Evolutionary conservation across 805 yeast genomes (phyloP).

Genomic region (Metschnikowia similis): DNA sequence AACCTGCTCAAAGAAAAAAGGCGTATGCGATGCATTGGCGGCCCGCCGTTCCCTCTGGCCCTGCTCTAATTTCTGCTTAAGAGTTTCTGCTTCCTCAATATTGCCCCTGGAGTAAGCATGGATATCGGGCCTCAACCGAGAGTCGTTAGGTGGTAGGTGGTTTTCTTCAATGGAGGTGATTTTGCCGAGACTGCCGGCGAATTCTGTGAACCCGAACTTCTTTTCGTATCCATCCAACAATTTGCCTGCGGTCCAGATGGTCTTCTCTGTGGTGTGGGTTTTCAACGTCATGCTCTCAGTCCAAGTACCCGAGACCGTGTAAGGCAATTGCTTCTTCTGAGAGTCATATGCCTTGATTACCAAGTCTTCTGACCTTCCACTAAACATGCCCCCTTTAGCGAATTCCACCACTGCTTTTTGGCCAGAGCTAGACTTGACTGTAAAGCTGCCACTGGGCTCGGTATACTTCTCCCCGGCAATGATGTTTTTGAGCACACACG

Average conservation of each 20-base stretch:
- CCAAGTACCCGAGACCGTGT: conserved; percentile 76
- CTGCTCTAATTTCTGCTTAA: conserved; percentile 70
- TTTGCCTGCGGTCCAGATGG: conserved; percentile 69
- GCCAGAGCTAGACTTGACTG: conserved; percentile 66
- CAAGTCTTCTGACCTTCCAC: conserved; percentile 71
- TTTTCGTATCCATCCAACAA: conserved; percentile 53
- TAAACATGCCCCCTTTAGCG: conserved; percentile 79
- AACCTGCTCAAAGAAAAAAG: conserved; percentile 58
- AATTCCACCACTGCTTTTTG: conserved; percentile 67
- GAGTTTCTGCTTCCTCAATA: conserved; percentile 63
- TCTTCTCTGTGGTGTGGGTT: conserved; percentile 36
- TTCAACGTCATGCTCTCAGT: conserved; percentile 56
- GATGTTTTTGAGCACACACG: conserved; percentile 75
- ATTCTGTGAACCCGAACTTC: conserved; percentile 83
- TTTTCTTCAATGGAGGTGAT: conserved; percentile 67
- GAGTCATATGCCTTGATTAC: conserved; percentile 41
- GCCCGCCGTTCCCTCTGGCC: conserved; percentile 75
- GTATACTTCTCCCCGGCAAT: conserved; percentile 93
- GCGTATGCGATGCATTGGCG: conserved; percentile 44
- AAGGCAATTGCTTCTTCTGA: conserved; percentile 31
- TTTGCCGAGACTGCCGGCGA: conserved; percentile 77
- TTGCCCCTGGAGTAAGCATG: conserved; percentile 65
- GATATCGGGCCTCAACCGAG: conserved; percentile 87
- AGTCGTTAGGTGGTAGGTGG: conserved; percentile 76
- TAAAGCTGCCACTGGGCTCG: conserved; percentile 73